phyloP scores from a whole-genome alignment of 169 alveolate species.

The Besnoitia besnoiti region DNA sequence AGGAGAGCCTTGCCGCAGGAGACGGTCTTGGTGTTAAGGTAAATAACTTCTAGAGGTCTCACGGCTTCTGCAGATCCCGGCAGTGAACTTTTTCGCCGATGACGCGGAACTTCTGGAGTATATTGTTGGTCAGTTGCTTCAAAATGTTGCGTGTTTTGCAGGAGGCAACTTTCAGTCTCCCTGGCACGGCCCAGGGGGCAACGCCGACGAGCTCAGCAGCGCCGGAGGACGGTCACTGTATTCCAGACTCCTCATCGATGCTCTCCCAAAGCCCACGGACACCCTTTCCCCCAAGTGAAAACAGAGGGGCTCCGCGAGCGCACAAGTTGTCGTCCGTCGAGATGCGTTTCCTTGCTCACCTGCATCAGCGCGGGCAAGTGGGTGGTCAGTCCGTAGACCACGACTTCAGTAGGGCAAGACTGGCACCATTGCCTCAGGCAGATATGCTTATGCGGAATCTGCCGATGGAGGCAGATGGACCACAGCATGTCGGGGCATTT shows the following conservation, averaged over 20 bases:
- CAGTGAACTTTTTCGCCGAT: too few species aligned
- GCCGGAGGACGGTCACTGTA: neutral
- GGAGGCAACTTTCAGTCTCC: neutral
- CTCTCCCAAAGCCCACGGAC: conserved; percentile 25
- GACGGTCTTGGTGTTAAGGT: neutral
- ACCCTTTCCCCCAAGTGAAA: neutral
- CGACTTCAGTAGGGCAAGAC: neutral
- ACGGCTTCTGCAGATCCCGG: too few species aligned
- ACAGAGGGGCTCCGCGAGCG: neutral
- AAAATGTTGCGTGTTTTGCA: neutral
- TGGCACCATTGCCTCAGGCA: neutral
- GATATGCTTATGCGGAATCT: neutral
- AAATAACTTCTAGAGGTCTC: too few species aligned
- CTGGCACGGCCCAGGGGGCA: neutral
- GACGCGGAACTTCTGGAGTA: too few species aligned
- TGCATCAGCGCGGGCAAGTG: conserved; percentile 1
- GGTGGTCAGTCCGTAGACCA: neutral
- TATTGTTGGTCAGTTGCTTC: too few species aligned
- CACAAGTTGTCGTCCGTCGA: neutral
- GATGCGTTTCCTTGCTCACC: conserved; percentile 30
- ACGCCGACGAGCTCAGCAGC: neutral
- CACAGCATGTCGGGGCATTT: neutral
- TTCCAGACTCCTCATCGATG: conserved; percentile 8
- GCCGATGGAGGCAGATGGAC: neutral
- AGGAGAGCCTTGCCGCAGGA: neutral